Conservation (phyloP, 2,329 filamentous ascomycete species). For the Dissoconium aciculare region DNA sequence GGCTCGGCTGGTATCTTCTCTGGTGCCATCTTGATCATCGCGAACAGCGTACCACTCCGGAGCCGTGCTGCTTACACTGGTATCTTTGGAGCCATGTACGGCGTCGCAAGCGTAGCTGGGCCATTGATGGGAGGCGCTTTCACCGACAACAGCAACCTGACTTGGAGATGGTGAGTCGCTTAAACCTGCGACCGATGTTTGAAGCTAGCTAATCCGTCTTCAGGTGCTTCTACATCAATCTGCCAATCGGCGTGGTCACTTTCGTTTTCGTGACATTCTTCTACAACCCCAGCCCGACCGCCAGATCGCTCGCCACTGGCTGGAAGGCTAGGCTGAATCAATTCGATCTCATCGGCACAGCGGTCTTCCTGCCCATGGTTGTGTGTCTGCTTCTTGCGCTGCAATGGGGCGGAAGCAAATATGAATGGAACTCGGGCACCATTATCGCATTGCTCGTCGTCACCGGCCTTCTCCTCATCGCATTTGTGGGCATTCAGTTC, state of each 20-base stretch:
- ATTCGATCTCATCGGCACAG: slow-evolving; percentile 34
- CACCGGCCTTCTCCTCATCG: slow-evolving; percentile 28
- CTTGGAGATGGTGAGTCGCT: slow-evolving; percentile 21
- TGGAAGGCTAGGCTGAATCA: slow-evolving; percentile 28
- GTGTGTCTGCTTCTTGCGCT: slow-evolving; percentile 36
- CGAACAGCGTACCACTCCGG: slow-evolving; percentile 30
- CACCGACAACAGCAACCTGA: slow-evolving; percentile 17
- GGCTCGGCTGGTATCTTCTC: slow-evolving; percentile 37
- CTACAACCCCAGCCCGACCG: slow-evolving; percentile 23
- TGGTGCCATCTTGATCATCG: slow-evolving; percentile 35
- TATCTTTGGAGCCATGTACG: slow-evolving; percentile 35
- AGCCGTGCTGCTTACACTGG: slow-evolving; percentile 36
- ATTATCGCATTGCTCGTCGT: slow-evolving; percentile 35
- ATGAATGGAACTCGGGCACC: slow-evolving; percentile 29
- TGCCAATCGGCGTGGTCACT: slow-evolving; percentile 36
- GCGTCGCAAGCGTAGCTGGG: slow-evolving; percentile 34
- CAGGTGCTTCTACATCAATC: slow-evolving; percentile 36
- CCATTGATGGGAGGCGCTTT: slow-evolving; percentile 30
- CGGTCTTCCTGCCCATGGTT: slow-evolving; percentile 33
- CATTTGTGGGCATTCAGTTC: slow-evolving; percentile 30
- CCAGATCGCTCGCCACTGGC: slow-evolving; percentile 19
- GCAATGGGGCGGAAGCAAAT: slow-evolving; percentile 36
- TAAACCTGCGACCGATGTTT: no score
- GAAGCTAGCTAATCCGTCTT: background rate
- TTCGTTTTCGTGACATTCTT: slow-evolving; percentile 23